Evolutionary conservation across 2,329 filamentous ascomycete genomes (phyloP).

Genomic region (Curvularia eragrostidis): DNA sequence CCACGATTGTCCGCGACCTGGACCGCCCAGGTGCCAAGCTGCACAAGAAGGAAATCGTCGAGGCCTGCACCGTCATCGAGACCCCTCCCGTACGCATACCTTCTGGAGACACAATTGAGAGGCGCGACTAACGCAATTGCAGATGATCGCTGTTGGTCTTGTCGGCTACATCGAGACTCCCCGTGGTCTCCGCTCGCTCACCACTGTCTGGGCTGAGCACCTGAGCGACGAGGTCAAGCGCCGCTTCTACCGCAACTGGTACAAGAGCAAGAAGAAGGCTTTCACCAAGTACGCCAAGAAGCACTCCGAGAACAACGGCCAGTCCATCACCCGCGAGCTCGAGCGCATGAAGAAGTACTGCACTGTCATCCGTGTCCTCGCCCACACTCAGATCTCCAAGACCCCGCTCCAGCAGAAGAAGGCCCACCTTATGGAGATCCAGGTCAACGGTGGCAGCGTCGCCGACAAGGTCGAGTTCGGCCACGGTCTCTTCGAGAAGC

Average conservation of each 20-base stretch:
- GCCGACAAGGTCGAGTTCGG: slow-evolving; percentile 97
- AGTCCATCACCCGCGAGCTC: slow-evolving; percentile 93
- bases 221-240: slow-evolving; percentile 98
- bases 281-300: slow-evolving; percentile 99
- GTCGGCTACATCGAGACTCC: slow-evolving; percentile 99
- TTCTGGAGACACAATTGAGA: slow-evolving; percentile 59
- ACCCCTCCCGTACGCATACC: slow-evolving; percentile 70
- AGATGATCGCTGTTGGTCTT: slow-evolving; percentile 99
- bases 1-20: slow-evolving; percentile 98
- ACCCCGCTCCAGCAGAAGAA: slow-evolving; percentile 99
- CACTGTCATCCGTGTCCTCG: slow-evolving; percentile 98
- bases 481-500: slow-evolving; percentile 98
- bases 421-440: slow-evolving; percentile 99
- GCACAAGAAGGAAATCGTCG: slow-evolving; percentile 75
- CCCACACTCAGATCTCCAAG: slow-evolving; percentile 99
- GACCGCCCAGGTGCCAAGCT: slow-evolving; percentile 99
- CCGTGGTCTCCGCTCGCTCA: slow-evolving; percentile 98
- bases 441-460: slow-evolving; percentile 96
- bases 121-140: slow-evolving; percentile 47
- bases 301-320: slow-evolving; percentile 91
- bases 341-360: slow-evolving; percentile 99
- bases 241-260: slow-evolving; percentile 99
- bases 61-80: slow-evolving; percentile 53
- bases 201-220: slow-evolving; percentile 99
- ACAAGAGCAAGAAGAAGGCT: slow-evolving; percentile 99